Percentiles rank a stretch among this genome's conserved stretches.
Evolutionary conservation across 495 filamentous ascomycete genomes (phyloP).

Genomic region (Daldinia loculata): DNA sequence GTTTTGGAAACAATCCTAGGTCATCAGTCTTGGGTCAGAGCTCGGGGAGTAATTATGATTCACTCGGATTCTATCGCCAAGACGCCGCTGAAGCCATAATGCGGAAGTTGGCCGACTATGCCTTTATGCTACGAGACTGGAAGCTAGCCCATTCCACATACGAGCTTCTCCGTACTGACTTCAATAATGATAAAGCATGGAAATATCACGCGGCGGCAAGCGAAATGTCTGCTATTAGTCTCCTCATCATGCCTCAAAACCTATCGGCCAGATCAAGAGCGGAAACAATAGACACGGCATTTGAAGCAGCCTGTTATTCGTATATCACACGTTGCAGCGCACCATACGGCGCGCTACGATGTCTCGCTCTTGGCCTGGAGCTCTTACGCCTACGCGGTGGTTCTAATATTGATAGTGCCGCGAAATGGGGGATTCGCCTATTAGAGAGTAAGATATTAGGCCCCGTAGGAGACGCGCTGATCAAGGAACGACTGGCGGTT

Average conservation of each 20-base stretch:
- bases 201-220: conserved; percentile 89
- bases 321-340: conserved; percentile 85
- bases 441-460: conserved; percentile 81
- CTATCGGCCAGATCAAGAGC: conserved; percentile 75
- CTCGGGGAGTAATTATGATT: conserved; percentile 78
- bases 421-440: conserved; percentile 80
- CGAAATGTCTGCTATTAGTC: conserved; percentile 89
- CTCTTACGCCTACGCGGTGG: conserved; percentile 80
- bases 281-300: conserved; percentile 82
- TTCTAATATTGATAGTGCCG: conserved; percentile 83
- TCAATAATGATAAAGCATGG: conserved; percentile 95
- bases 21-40: conserved; percentile 53
- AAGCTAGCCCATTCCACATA: conserved; percentile 91
- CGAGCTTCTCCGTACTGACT: conserved; percentile 86
- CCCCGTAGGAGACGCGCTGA: conserved; percentile 76
- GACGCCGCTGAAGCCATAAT: conserved; percentile 87
- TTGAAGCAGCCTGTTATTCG: conserved; percentile 89
- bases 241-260: conserved; percentile 75
- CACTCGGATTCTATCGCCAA: conserved; percentile 81
- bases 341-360: conserved; percentile 78
- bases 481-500: conserved; percentile 82
- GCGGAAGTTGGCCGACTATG: conserved; percentile 92
- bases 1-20: conserved; percentile 69
- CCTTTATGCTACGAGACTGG: conserved; percentile 95
- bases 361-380: conserved; percentile 78